Conservation (phyloP, 768 basidiomycete species). For the Flagelloscypha sp. region DNA sequence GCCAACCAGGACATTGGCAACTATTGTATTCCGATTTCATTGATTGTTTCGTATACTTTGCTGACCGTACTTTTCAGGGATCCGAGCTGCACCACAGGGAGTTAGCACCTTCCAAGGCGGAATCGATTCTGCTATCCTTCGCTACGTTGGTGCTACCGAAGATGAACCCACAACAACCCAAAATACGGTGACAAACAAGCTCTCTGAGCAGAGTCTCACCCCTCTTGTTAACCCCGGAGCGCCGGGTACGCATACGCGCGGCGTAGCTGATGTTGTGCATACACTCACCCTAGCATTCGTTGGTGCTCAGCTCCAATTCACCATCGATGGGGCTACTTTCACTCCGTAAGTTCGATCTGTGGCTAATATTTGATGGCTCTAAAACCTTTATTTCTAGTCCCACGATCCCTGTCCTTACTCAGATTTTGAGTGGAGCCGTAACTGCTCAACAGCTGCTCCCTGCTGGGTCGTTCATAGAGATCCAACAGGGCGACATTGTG, state of each 20-base stretch:
- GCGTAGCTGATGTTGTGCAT: constrained; percentile 19
- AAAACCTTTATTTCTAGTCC: too few relatives aligned
- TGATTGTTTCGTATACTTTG: too few relatives aligned
- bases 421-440: constrained; percentile 47
- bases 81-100: constrained; percentile 25
- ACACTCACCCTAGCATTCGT: constrained; percentile 16
- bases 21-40: constrained; percentile 39
- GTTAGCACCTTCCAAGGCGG: constrained; percentile 27
- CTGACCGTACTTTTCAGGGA: too few relatives aligned
- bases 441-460: constrained; percentile 47
- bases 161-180: constrained; percentile 25
- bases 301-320: constrained; percentile 12
- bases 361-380: too few relatives aligned
- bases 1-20: constrained; percentile 31
- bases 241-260: constrained; percentile 13
- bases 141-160: constrained; percentile 35
- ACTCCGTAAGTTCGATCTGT: too few relatives aligned
- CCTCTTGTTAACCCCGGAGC: constrained; percentile 12
- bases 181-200: constrained; percentile 4
- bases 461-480: constrained; percentile 32
- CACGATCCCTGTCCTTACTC: constrained; percentile 44
- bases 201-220: constrained; percentile 15
- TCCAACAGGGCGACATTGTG: constrained; percentile 37
- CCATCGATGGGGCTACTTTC: constrained; percentile 24
- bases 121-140: constrained; percentile 46